Evolutionary conservation across 148 eudicot species (phyloP), one percentile per base, ranked within the genome.

Genomic region (Selenicereus undatus): DNA sequence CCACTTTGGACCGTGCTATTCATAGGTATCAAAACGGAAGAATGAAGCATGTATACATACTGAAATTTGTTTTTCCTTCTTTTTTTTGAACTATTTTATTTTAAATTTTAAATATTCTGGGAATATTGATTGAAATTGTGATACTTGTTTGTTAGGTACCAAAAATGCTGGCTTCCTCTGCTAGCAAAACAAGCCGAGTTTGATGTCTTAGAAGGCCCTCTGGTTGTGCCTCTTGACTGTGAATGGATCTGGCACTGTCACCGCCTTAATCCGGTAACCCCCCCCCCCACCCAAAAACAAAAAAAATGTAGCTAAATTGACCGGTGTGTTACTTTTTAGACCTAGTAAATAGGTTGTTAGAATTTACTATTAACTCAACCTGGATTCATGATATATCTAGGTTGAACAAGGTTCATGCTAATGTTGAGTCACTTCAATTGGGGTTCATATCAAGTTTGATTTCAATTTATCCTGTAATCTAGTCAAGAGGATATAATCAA

Each of bases 231-330:
- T 62, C 91, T 93, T 77, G 97, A 93, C 73, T 90, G 91, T 76
- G 97, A 93, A 89, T 92, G 95, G 95, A 79, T 93, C 73, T 93
- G 97, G 97, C 95, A 93, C 24, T 93, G 94, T 80, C 97, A 93
- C 86, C 86, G 96, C 87, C 96, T 93, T 43, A 93, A 93, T 82
- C 97, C 96, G 51, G 97, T 66, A 27, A 0, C 71, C 17, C 12
- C 27, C 36, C 18, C 27, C 27, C 27, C 27, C 22, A 2, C n/a
- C n/a, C n/a, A n/a, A n/a, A n/a, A n/a, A n/a, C n/a, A n/a, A n/a
- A n/a, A 32, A 32, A 1, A 17, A 17, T 56, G 14, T 2, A 17
- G 22, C 62, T 17, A 16, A 56, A 16, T 56, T 56, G 22, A 56
- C 3, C 5, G 6, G 62, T 56, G 58, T 39, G 43, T 48, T 48